Base-by-base conservation (phyloP, 2,329 filamentous ascomycete species). In the Aspergillus pseudoterreus region DNA sequence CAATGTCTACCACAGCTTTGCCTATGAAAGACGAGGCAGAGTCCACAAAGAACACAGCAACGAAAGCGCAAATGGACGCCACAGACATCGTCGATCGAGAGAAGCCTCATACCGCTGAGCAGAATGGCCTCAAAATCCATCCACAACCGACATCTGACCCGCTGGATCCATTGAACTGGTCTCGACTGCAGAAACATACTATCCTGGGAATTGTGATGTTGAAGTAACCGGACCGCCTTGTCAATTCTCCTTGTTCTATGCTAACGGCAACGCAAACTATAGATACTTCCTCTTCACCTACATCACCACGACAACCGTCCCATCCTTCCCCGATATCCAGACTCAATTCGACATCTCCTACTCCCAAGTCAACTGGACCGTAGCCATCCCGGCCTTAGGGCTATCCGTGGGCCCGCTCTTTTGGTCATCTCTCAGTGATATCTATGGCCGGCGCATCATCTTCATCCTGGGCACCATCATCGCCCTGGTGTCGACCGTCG, bases 201-300 rank as follows among this genome's bases (percentile, higher is more conserved):
- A 76, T 79, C 41, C 65, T 82, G 3, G 69, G 68, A 2, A 79
- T 82, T 52, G 76, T 81, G 14, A 81, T 81, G 78, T 65, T 75
- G 32, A 71, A 79, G 74, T 81, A 70, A 48, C 4, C n/a, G 33
- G 12, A 71, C 64, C 12, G 24, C 24, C 19, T 46, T 8, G 22
- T 4, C 4, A 45, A 46, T 14, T 6, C 2, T 6, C 6, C 17
- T 10, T 6, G 9, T n/a, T 24, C 9, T 33, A 21, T 35, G 17
- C 32, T 45, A 8, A 50, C 14, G 27, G 3, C 6, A 24, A 17
- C 5, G 11, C 4, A 5, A n/a, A 6, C 35, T 38, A 22, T 32
- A 79, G 76, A 55, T 81, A 82, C 58, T 82, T 82, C 59, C 67
- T 82, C 55, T 81, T 82, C 67, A 82, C 80, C 14, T 83, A 82